These are phyloP conservation scores for Penicillium sp. DNA, from an alignment of 2,329 filamentous ascomycete genomes.

Conservation along the genomic window DNA sequence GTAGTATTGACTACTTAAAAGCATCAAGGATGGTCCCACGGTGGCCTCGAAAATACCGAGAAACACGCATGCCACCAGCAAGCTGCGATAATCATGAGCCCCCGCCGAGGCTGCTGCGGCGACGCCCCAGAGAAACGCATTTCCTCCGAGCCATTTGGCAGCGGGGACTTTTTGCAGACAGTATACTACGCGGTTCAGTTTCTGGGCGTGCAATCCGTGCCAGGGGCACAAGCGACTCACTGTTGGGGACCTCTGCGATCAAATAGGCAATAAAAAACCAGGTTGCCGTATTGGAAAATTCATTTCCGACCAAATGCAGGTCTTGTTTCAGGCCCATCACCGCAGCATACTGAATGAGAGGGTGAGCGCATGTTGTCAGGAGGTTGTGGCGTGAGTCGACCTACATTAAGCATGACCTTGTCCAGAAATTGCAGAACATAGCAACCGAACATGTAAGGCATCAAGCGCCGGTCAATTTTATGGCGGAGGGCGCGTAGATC, in stretches of 20 bases:
- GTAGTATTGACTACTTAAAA: conserved; percentile 58
- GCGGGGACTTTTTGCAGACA: conserved; percentile 22
- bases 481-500: conserved; percentile 23
- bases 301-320: conserved; percentile 50
- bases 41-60: conserved; percentile 57
- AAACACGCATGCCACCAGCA: conserved; percentile 54
- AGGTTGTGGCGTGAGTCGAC: too few relatives aligned
- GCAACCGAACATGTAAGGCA: conserved; percentile 31
- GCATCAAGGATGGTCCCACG: conserved; percentile 55
- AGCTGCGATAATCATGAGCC: conserved; percentile 48
- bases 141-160: conserved; percentile 50
- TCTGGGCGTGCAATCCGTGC: background rate
- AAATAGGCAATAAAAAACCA: conserved; percentile 57
- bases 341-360: conserved; percentile 48
- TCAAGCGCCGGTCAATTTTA: conserved; percentile 29
- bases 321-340: conserved; percentile 57
- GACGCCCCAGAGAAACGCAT: conserved; percentile 51
- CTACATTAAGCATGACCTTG: conserved; percentile 30
- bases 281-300: conserved; percentile 56
- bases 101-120: conserved; percentile 44
- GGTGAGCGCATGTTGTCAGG: too few relatives aligned
- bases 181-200: conserved; percentile 13
- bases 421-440: conserved; percentile 34
- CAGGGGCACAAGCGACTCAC: conserved; percentile 29
- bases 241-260: conserved; percentile 54